Evolutionary conservation across 1,284 basidiomycete species (phyloP).

Genomic region (Puccinia sorghi): DNA sequence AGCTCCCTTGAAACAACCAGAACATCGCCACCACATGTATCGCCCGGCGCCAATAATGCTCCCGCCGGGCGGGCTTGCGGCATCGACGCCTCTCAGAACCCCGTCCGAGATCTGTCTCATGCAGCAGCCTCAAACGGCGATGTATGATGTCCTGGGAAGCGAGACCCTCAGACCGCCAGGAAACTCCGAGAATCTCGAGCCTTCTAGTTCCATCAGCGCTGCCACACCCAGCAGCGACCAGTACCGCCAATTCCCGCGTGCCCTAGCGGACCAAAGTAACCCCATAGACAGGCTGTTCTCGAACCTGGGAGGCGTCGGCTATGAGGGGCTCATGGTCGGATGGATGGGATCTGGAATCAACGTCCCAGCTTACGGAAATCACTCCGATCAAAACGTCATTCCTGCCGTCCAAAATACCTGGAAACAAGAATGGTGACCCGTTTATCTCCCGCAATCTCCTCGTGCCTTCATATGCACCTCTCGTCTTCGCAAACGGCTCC

Average conservation of each 20-base stretch:
- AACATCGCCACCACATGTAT: background rate
- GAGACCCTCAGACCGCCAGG: background rate
- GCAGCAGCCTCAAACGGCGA: background rate
- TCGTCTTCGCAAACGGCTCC: background rate
- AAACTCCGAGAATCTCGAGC: background rate
- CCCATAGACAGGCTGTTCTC: slow-evolving; percentile 14
- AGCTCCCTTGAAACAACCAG: background rate
- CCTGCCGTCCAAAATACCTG: slow-evolving; percentile 27
- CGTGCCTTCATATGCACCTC: background rate
- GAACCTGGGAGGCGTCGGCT: slow-evolving; percentile 15
- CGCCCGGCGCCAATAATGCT: slow-evolving; percentile 9
- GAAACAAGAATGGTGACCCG: slow-evolving; percentile 35
- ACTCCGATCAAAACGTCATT: background rate
- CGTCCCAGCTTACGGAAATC: background rate
- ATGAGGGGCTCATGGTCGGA: slow-evolving; percentile 31
- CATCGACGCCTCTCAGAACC: background rate
- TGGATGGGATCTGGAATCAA: slow-evolving; percentile 38
- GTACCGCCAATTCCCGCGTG: background rate
- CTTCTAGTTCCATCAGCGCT: background rate
- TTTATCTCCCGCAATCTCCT: background rate
- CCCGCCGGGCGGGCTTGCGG: background rate
- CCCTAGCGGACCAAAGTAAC: background rate
- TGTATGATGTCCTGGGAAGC: background rate
- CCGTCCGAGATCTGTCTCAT: background rate
- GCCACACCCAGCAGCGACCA: background rate